A percentile compares a stretch with the other conserved stretches of the same genome.
Evolutionary conservation across 768 basidiomycete genomes (phyloP).

Genomic region (Fomitopsis serialis): DNA sequence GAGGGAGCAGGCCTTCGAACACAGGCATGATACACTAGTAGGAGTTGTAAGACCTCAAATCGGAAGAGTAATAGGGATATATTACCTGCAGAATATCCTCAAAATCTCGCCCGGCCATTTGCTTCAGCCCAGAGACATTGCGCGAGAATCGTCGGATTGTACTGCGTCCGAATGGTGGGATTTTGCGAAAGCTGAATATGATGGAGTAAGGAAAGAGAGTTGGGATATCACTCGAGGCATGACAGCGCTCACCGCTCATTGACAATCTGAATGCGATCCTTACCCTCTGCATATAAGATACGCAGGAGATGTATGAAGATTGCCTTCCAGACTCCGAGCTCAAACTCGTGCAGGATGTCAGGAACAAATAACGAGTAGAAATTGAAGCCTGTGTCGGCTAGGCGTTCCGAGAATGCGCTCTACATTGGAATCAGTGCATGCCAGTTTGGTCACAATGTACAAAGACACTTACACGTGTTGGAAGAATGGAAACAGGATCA

Average conservation of each 20-base stretch:
- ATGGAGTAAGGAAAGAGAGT: neutral
- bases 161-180: constrained; percentile 17
- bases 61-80: too few species aligned
- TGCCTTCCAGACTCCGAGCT: constrained; percentile 30
- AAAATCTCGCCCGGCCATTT: constrained; percentile 23
- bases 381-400: constrained; percentile 7
- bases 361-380: constrained; percentile 22
- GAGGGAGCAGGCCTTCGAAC: constrained; percentile 27
- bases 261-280: constrained; percentile 2
- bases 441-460: neutral
- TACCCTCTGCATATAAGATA: constrained; percentile 9
- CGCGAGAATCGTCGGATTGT: constrained; percentile 18
- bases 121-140: constrained; percentile 23
- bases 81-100: constrained; percentile 22
- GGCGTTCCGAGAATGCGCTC: constrained; percentile 27
- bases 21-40: constrained; percentile 29
- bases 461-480: constrained; percentile 13
- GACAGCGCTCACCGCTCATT: constrained; percentile 9
- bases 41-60: too few species aligned
- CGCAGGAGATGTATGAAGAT: constrained; percentile 22
- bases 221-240: neutral
- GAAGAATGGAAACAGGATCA: constrained; percentile 9
- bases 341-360: constrained; percentile 22
- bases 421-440: constrained; percentile 1
- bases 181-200: constrained; percentile 14